Percentiles rank a stretch among this genome's conserved stretches.
Conservation (phyloP, 2,329 filamentous ascomycete species). For the Raffaelea arxii region DNA sequence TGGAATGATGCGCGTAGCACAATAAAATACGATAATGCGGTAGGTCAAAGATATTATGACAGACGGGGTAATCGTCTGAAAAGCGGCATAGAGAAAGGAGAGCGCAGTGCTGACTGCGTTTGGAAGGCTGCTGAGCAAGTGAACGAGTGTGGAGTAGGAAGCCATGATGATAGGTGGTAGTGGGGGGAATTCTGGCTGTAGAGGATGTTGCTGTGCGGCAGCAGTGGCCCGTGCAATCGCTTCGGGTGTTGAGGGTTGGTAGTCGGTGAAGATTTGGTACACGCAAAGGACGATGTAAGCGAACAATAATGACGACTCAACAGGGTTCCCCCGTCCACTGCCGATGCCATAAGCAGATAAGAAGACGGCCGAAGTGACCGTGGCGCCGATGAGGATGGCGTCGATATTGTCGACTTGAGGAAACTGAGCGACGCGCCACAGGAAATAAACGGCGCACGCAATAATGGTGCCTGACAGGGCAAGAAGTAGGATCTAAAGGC, state of each 20-base stretch:
- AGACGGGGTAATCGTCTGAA: slow-evolving; percentile 90
- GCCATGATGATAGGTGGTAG: slow-evolving; percentile 97
- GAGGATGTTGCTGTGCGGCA: slow-evolving; percentile 28
- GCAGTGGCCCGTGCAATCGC: slow-evolving; percentile 46
- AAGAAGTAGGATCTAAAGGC: slow-evolving; percentile 75
- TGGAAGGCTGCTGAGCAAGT: slow-evolving; percentile 74
- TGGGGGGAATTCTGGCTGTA: slow-evolving; percentile 75
- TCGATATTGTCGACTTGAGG: slow-evolving; percentile 89
- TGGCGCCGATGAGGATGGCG: slow-evolving; percentile 82
- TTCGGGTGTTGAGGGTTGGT: slow-evolving; percentile 56
- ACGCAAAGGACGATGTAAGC: slow-evolving; percentile 97
- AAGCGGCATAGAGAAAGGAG: slow-evolving; percentile 79
- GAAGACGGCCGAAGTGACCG: slow-evolving; percentile 87
- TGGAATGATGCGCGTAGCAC: slow-evolving; percentile 89
- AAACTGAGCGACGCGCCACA: slow-evolving; percentile 91
- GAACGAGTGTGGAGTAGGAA: slow-evolving; percentile 84
- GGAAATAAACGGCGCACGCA: slow-evolving; percentile 87
- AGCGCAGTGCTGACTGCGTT: slow-evolving; percentile 74
- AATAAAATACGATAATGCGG: slow-evolving; percentile 89
- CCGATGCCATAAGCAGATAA: slow-evolving; percentile 90
- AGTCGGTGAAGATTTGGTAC: slow-evolving; percentile 99
- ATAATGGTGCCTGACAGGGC: slow-evolving; percentile 85
- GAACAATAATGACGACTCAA: slow-evolving; percentile 90
- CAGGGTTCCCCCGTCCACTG: slow-evolving; percentile 85
- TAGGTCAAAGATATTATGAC: slow-evolving; percentile 94